Percentiles rank a stretch among this genome's conserved stretches.
Evolutionary conservation across 345 rosid genomes (phyloP).

Genomic region (Boechera stricta): DNA sequence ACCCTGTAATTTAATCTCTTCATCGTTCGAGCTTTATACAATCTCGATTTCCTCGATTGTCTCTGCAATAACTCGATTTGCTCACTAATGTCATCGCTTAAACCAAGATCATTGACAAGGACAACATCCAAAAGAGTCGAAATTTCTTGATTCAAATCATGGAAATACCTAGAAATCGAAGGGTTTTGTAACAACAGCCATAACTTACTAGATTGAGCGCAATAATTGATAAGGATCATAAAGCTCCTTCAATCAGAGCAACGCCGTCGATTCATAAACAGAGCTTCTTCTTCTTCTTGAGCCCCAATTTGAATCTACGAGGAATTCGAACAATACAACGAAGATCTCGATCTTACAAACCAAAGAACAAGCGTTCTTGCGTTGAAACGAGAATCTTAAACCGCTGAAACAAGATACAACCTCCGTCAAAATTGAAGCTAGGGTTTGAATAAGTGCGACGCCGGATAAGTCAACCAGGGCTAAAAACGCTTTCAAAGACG

Average conservation of each 20-base stretch:
- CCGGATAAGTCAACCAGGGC: slow-evolving; percentile 86
- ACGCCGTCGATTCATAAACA: slow-evolving; percentile 44
- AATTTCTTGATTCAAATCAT: slow-evolving; percentile 88
- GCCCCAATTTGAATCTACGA: slow-evolving; percentile 56
- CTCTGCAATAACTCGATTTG: slow-evolving; percentile 72
- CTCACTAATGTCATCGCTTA: slow-evolving; percentile 81
- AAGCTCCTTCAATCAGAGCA: slow-evolving; percentile 86
- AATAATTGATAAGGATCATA: slow-evolving; percentile 80
- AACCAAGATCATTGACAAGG: slow-evolving; percentile 57
- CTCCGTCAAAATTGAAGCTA: slow-evolving; percentile 63
- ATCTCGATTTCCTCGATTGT: slow-evolving; percentile 63
- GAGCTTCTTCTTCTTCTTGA: slow-evolving; percentile 15
- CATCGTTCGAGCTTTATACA: slow-evolving; percentile 61
- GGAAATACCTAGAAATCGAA: slow-evolving; percentile 87
- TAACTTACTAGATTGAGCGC: slow-evolving; percentile 79
- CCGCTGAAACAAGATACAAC: slow-evolving; percentile 60
- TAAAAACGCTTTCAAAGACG: slow-evolving; percentile 77
- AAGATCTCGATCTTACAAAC: slow-evolving; percentile 75
- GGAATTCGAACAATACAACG: slow-evolving; percentile 62
- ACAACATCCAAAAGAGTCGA: slow-evolving; percentile 90
- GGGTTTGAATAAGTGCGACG: slow-evolving; percentile 65
- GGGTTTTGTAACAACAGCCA: slow-evolving; percentile 90
- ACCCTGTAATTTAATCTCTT: slow-evolving; percentile 8
- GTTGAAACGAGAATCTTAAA: slow-evolving; percentile 61
- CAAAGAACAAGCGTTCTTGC: slow-evolving; percentile 75